Evolutionary conservation across 2,329 filamentous ascomycete genomes (phyloP).

Genomic region (Neofusicoccum sp.): DNA sequence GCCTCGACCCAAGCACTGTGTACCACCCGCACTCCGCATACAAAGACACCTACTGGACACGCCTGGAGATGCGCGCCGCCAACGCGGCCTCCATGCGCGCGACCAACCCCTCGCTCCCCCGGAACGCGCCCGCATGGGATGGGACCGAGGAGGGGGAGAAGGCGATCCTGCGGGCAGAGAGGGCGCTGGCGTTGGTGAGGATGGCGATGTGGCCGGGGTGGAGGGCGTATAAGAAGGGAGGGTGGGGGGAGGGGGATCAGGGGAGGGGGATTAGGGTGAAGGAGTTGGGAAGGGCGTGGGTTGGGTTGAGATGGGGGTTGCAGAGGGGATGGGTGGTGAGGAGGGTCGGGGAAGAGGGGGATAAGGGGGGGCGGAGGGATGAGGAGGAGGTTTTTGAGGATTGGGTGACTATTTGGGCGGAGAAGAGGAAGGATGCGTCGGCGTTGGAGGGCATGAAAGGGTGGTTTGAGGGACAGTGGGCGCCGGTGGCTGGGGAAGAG

Average conservation of each 20-base stretch:
- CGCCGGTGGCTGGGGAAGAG: too few relatives aligned
- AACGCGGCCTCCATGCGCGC: neutral
- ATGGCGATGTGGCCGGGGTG: neutral
- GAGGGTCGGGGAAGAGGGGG: neutral
- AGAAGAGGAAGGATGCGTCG: neutral
- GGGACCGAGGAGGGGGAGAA: neutral
- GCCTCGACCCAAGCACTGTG: neutral
- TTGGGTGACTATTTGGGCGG: neutral
- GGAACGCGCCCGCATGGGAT: neutral
- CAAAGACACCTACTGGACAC: neutral
- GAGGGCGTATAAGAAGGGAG: slow-evolving; percentile 6
- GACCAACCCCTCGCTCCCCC: neutral
- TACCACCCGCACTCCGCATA: neutral
- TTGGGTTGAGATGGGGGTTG: neutral
- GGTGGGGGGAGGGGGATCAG: neutral
- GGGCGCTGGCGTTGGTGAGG: neutral
- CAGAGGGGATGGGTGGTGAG: neutral
- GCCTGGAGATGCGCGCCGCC: neutral
- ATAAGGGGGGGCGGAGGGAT: neutral
- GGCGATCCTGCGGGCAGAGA: neutral
- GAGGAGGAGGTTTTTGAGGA: neutral
- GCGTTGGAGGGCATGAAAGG: neutral
- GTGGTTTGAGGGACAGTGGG: too few relatives aligned
- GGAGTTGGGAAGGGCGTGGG: neutral
- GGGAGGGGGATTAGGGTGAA: neutral